phyloP scores from a whole-genome alignment of 805 yeast species.

The Saturnispora saitoi region DNA sequence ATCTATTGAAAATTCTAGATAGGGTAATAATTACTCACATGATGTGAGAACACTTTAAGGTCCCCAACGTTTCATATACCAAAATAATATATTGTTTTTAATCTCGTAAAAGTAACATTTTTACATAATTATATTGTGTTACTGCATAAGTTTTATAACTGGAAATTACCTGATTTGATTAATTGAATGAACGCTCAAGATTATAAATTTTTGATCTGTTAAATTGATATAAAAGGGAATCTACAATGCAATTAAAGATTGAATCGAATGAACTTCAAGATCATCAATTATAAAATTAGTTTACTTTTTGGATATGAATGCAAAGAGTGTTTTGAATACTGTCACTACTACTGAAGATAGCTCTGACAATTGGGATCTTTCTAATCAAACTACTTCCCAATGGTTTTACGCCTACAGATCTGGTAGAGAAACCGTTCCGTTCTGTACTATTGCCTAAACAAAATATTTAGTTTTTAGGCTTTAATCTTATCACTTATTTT shows the following conservation, averaged over 20 bases:
- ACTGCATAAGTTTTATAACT: not conserved
- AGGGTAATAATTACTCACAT: not conserved
- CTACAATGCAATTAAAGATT: not conserved
- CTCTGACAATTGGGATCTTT: slow-evolving; percentile 1
- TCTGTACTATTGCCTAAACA: slow-evolving; percentile 1
- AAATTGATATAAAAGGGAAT: not conserved
- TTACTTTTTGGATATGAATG: not conserved
- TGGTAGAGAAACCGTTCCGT: not conserved
- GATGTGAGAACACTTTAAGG: too few relatives aligned
- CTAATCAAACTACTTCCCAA: not conserved
- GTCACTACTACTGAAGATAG: not conserved
- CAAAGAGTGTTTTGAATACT: not conserved
- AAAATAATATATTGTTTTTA: too few relatives aligned
- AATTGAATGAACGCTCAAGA: not conserved
- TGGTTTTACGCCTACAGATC: not conserved
- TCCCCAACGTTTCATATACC: too few relatives aligned
- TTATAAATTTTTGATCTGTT: not conserved
- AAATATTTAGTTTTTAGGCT: not conserved
- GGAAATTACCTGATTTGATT: not conserved
- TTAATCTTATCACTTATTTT: too few relatives aligned
- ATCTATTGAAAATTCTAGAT: not conserved
- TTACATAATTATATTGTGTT: not conserved
- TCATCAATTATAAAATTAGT: not conserved
- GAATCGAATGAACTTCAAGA: not conserved
- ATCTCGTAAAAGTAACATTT: not conserved